Base-by-base conservation (phyloP, 805 yeast genomes). In the Lachancea meyersii region DNA sequence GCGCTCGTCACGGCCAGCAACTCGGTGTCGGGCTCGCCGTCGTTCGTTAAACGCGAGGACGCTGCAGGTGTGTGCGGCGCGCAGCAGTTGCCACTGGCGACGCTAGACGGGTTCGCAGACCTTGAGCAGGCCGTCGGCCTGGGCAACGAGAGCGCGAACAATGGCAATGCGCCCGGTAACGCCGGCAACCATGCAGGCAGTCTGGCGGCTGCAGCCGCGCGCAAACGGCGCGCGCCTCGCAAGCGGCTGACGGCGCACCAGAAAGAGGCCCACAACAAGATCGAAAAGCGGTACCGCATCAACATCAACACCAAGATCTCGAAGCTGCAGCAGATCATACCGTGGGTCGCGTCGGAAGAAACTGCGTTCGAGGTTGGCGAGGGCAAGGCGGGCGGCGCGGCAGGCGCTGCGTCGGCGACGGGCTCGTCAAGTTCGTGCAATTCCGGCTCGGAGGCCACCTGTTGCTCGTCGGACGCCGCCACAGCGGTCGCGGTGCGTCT, bases 231-330 rank as follows among this genome's bases (percentile, higher is more conserved):
- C 57, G 72, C 76, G 11, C 74, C 75, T 35, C 63, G 80, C 56
- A 76, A 77, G 61, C 69, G 79, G 59, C 58, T 76, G 42, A 75
- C 81, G 7, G 68, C 69, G 5, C 70, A 72, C 50, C 87, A 81
- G 61, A 79, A 80, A 51, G 77, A 77, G 52, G 86, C 86, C 0
- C 89, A 82, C 57, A 81, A 81, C 64, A 77, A 76, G 60, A 79
- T 82, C 48, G 88, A 82, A 55, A 79, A 81, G 57, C 73, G 80
- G 46, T 81, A 82, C 60, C 67, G 87, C 57, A 80, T 79, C 47
- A 81, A 81, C 59, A 80, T 82, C 58, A 81, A 81, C 57, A 76
- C 83, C 10, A 81, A 80, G 58, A 82, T 82, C 43, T 83, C 83
- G 3, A 78, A 79, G 23, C 62, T 81, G 41, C 85, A 80, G 55